phyloP scores from a whole-genome alignment of 2,329 filamentous ascomycete genomes.

The Sporothrix euskadiensis region DNA sequence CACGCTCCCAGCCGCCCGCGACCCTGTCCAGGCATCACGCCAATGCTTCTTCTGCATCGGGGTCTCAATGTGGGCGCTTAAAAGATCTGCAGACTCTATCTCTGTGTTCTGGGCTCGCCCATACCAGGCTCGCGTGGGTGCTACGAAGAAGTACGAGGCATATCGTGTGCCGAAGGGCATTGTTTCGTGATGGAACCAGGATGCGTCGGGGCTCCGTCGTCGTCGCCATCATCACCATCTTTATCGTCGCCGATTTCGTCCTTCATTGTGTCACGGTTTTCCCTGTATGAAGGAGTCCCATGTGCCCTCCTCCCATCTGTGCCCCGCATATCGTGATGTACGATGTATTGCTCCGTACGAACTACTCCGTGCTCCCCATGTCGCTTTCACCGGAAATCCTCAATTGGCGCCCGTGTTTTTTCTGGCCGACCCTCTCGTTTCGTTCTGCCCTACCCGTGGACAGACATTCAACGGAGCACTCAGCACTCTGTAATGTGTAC shows the following conservation, averaged over 20 bases:
- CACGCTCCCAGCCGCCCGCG: neutral
- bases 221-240: neutral
- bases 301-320: too few species aligned
- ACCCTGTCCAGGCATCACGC: neutral
- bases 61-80: constrained; percentile 17
- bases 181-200: neutral
- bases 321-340: too few species aligned
- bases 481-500: too few species aligned
- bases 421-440: neutral
- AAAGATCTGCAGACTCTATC: neutral
- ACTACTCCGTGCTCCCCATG: too few species aligned
- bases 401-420: neutral
- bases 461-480: too few species aligned
- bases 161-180: neutral
- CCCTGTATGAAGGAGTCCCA: too few species aligned
- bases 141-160: neutral
- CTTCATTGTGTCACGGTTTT: neutral
- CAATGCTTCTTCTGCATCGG: neutral
- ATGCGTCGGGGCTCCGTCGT: neutral
- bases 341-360: too few species aligned
- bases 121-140: neutral
- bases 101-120: neutral
- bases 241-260: neutral
- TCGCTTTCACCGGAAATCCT: neutral
- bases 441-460: neutral